phyloP scores from a whole-genome alignment of 768 basidiomycete species.

The Naganishia onofrii region DNA sequence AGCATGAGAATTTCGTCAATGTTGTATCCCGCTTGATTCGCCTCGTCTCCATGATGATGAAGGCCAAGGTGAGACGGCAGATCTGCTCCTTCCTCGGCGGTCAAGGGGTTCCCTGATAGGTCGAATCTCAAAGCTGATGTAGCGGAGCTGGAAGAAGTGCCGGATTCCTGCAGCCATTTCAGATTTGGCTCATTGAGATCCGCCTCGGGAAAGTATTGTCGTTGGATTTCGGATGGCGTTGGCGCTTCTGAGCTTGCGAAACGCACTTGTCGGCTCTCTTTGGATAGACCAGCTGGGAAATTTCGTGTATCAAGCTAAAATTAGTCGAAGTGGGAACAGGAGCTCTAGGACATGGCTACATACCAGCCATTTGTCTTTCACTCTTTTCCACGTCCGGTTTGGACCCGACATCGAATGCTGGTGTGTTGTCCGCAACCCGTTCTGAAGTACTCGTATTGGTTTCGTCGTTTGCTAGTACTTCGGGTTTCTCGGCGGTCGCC shows the following conservation, averaged over 20 bases:
- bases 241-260: slow-evolving; percentile 57
- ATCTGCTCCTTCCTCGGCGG: slow-evolving; percentile 57
- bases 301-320: too few relatives aligned
- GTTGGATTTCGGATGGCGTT: slow-evolving; percentile 77
- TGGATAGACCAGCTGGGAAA: neutral
- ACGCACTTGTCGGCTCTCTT: slow-evolving; percentile 9
- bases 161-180: slow-evolving; percentile 67
- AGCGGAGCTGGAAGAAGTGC: slow-evolving; percentile 42
- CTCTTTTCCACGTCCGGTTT: too few relatives aligned
- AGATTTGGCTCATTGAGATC: slow-evolving; percentile 69
- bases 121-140: slow-evolving; percentile 59
- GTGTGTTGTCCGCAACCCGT: neutral
- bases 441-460: neutral
- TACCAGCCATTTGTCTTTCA: neutral
- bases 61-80: slow-evolving; percentile 82
- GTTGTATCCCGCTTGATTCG: slow-evolving; percentile 78
- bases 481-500: slow-evolving; percentile 34
- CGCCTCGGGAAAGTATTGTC: slow-evolving; percentile 73
- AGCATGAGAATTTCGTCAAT: slow-evolving; percentile 78
- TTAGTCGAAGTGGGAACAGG: too few relatives aligned
- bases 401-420: neutral
- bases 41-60: slow-evolving; percentile 80
- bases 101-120: slow-evolving; percentile 69
- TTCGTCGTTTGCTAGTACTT: slow-evolving; percentile 27
- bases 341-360: too few relatives aligned